These are phyloP conservation scores for Termitomyces eurrhizus DNA, from an alignment of 768 basidiomycete genomes.

Conservation along the genomic window DNA sequence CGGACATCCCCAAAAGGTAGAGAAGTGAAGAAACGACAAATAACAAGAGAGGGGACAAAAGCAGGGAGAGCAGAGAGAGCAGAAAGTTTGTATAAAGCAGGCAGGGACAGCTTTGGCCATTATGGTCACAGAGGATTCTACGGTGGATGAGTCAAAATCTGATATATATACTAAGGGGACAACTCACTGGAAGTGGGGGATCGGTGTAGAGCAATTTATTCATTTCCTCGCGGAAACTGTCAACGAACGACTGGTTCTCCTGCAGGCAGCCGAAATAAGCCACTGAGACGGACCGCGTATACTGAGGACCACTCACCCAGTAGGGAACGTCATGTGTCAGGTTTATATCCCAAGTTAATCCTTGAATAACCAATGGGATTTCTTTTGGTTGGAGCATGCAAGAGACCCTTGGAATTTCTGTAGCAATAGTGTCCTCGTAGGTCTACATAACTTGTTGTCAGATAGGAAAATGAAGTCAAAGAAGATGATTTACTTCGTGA, in stretches of 20 bases:
- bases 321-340: neutral
- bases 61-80: neutral
- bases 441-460: neutral
- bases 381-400: neutral
- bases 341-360: neutral
- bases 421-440: neutral
- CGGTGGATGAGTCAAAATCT: neutral
- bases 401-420: neutral
- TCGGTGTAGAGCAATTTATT: neutral
- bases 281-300: too few species aligned
- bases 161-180: neutral
- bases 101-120: neutral
- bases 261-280: neutral
- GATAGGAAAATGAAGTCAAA: neutral
- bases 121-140: neutral
- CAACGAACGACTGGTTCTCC: neutral
- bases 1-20: neutral
- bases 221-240: neutral
- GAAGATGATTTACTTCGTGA: neutral
- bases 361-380: neutral
- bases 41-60: neutral
- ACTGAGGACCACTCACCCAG: neutral
- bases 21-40: too few species aligned
- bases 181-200: neutral
- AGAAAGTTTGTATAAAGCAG: neutral